Evolutionary conservation across 345 rosid species (phyloP).

Genomic region (Salix purpurea): DNA sequence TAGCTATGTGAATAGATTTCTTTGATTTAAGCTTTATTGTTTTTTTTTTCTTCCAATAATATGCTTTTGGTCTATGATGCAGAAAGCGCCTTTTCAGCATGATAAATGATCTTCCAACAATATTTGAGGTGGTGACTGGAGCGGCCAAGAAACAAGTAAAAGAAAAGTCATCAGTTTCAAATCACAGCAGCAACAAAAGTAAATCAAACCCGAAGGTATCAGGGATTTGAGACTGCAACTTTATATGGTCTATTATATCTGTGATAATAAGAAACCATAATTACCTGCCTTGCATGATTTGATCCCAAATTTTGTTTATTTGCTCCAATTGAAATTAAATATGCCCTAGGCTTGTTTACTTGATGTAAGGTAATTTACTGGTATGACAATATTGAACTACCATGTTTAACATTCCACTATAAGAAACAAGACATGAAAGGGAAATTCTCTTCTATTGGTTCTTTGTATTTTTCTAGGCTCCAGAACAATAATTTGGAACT

Average conservation of each 20-base stretch:
- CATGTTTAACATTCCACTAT: background rate
- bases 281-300: no score
- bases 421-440: background rate
- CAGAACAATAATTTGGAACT: background rate
- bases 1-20: background rate
- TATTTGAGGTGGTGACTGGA: conserved; percentile 12
- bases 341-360: background rate
- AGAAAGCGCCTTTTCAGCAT: conserved; percentile 19
- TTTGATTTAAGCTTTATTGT: background rate
- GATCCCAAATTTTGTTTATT: background rate
- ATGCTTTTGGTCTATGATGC: background rate
- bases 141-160: conserved; percentile 7
- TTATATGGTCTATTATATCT: background rate
- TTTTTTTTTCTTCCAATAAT: background rate
- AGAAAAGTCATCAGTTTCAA: conserved; percentile 3
- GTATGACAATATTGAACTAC: background rate
- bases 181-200: conserved; percentile 9
- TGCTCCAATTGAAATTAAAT: background rate
- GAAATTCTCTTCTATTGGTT: background rate
- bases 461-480: background rate
- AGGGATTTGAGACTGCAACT: background rate
- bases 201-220: conserved; percentile 14
- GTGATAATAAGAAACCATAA: background rate
- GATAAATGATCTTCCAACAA: conserved; percentile 16
- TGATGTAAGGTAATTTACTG: background rate